Evolutionary conservation across 225 moss, liverwort and hornwort genomes (phyloP).

Genomic region (Straminergon stramineum): DNA sequence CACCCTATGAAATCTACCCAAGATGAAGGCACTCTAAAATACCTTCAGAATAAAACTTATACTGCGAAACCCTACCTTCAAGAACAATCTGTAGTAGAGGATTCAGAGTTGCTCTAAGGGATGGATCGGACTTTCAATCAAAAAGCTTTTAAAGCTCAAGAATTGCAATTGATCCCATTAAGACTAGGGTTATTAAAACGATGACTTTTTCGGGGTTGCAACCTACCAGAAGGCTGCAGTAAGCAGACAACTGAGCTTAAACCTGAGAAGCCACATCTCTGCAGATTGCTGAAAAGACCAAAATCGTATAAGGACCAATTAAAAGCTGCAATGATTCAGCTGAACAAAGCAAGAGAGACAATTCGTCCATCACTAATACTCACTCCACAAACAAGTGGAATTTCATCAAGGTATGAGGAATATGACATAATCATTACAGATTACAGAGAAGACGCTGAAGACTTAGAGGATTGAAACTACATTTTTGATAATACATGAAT

Average conservation of each 20-base stretch:
- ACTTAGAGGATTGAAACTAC: background rate
- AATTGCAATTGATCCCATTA: conserved; percentile 16
- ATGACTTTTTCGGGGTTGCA: conserved; percentile 21
- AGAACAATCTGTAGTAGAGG: background rate
- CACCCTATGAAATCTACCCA: background rate
- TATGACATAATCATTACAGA: background rate
- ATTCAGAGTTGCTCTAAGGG: conserved; percentile 2
- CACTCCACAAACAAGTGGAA: conserved; percentile 18
- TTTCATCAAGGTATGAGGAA: conserved; percentile 2
- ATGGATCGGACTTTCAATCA: background rate
- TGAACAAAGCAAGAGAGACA: conserved; percentile 22
- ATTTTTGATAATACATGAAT: background rate
- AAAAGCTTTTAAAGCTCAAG: conserved; percentile 2
- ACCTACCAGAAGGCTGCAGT: conserved; percentile 53
- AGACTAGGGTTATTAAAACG: conserved; percentile 11
- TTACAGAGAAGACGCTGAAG: background rate
- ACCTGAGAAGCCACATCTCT: conserved; percentile 47
- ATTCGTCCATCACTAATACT: conserved; percentile 11
- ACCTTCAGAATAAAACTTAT: background rate
- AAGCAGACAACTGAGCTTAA: conserved; percentile 52
- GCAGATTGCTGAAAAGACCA: conserved; percentile 45
- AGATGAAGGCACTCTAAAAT: background rate
- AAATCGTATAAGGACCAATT: conserved; percentile 35
- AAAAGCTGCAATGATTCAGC: conserved; percentile 31
- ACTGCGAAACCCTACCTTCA: conserved; percentile 1